Conservation (phyloP, 73 alveolate genomes). For the Urostyla sp. region DNA sequence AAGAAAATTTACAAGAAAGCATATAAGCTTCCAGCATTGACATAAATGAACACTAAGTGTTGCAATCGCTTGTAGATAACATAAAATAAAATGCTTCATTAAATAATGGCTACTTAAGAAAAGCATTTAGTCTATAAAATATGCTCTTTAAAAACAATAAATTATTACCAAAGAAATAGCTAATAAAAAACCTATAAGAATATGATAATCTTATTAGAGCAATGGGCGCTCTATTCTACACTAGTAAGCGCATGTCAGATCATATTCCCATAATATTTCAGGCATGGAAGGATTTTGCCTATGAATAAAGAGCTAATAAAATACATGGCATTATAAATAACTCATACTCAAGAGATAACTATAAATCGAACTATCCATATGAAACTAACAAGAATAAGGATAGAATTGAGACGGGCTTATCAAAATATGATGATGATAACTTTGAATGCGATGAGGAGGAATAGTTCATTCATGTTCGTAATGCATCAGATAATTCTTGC, state of each 20-base stretch:
- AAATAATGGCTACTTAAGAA: slow-evolving; percentile 19
- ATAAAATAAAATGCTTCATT: slow-evolving; percentile 26
- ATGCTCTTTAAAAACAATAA: slow-evolving; percentile 34
- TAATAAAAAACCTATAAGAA: slow-evolving; percentile 41
- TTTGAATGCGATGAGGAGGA: slow-evolving; percentile 20
- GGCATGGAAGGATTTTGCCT: slow-evolving; percentile 48
- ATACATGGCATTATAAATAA: slow-evolving; percentile 12
- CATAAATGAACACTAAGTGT: slow-evolving; percentile 20
- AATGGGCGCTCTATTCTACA: slow-evolving; percentile 43
- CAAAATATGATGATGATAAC: slow-evolving; percentile 21
- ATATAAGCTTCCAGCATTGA: neutral
- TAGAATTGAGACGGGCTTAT: slow-evolving; percentile 32
- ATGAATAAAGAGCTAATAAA: slow-evolving; percentile 38
- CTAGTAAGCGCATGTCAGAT: slow-evolving; percentile 36
- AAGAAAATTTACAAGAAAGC: neutral
- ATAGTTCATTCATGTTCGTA: neutral
- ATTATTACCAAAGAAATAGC: slow-evolving; percentile 12
- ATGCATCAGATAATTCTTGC: slow-evolving; percentile 18
- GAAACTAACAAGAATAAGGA: neutral
- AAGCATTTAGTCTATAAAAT: slow-evolving; percentile 1
- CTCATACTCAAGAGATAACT: neutral
- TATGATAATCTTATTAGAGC: slow-evolving; percentile 45
- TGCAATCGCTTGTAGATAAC: slow-evolving; percentile 17
- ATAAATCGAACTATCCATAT: neutral
- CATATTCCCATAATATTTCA: slow-evolving; percentile 29